Evolutionary conservation across 2,329 filamentous ascomycete species (phyloP).

Genomic region (Pseudogymnoascus sp.): DNA sequence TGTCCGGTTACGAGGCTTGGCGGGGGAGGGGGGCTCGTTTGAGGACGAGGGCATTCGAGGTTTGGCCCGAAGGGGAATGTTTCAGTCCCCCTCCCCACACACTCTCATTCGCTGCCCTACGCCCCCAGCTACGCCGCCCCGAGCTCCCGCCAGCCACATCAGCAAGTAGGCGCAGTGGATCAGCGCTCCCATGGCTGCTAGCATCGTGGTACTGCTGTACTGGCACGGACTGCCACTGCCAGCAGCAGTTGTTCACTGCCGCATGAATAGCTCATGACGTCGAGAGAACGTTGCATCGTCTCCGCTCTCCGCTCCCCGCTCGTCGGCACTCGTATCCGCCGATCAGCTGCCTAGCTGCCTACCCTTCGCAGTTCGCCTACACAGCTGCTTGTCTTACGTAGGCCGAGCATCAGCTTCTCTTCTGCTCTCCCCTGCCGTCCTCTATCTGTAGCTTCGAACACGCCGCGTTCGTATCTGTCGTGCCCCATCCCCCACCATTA

Average conservation of each 20-base stretch:
- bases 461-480: neutral
- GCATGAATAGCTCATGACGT: neutral
- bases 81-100: neutral
- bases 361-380: neutral
- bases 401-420: too few species aligned
- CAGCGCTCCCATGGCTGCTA: neutral
- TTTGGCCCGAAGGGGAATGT: neutral
- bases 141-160: neutral
- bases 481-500: neutral
- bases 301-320: neutral
- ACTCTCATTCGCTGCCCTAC: neutral
- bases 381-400: neutral
- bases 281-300: neutral
- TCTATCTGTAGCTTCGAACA: too few species aligned
- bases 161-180: neutral
- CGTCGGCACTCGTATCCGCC: neutral
- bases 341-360: neutral
- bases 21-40: neutral
- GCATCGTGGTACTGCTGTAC: neutral
- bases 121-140: neutral
- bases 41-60: neutral
- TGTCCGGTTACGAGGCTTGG: conserved; percentile 1
- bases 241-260: neutral
- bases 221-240: neutral
- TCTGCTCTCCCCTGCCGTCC: too few species aligned